These are phyloP conservation scores for Claviceps citrina DNA, from an alignment of 2,329 filamentous ascomycete species.

Conservation along the genomic window DNA sequence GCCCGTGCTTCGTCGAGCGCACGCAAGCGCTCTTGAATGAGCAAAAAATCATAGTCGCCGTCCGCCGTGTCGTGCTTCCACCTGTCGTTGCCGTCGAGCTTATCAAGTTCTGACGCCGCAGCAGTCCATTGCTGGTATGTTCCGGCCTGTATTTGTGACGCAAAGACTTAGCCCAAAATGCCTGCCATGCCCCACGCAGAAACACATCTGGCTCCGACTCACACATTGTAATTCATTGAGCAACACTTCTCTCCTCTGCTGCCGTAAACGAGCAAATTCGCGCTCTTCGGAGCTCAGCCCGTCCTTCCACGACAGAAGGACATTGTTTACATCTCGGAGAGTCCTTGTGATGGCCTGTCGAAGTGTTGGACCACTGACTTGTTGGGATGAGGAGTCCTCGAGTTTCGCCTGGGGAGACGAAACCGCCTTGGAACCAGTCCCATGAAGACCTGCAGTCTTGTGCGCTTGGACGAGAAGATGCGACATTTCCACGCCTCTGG, in stretches of 20 bases:
- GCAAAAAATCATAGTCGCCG: constrained; percentile 54
- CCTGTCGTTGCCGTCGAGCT: constrained; percentile 60
- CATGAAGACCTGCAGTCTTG: constrained; percentile 1
- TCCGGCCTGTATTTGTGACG: constrained; percentile 41
- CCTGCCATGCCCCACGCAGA: neutral
- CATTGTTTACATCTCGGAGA: constrained; percentile 20
- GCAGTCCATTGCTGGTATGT: constrained; percentile 57
- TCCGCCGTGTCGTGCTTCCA: constrained; percentile 57
- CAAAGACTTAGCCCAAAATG: neutral
- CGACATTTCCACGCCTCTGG: constrained; percentile 1
- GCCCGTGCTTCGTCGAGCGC: constrained; percentile 61
- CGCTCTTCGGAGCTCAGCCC: constrained; percentile 37
- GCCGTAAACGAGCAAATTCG: constrained; percentile 28
- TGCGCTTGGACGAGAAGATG: constrained; percentile 4
- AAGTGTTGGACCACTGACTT: neutral
- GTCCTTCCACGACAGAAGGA: constrained; percentile 34
- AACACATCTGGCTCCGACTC: constrained; percentile 13
- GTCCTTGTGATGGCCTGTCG: constrained; percentile 3
- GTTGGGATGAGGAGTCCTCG: neutral
- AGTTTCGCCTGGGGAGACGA: neutral
- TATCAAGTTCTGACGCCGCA: constrained; percentile 63
- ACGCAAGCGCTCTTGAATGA: constrained; percentile 54
- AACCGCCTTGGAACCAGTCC: neutral
- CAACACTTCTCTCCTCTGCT: constrained; percentile 47
- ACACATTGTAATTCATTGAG: constrained; percentile 51